Evolutionary conservation across 768 basidiomycete species (phyloP), one percentile per base, ranked within the genome.

Genomic region (Amanita exitialis): DNA sequence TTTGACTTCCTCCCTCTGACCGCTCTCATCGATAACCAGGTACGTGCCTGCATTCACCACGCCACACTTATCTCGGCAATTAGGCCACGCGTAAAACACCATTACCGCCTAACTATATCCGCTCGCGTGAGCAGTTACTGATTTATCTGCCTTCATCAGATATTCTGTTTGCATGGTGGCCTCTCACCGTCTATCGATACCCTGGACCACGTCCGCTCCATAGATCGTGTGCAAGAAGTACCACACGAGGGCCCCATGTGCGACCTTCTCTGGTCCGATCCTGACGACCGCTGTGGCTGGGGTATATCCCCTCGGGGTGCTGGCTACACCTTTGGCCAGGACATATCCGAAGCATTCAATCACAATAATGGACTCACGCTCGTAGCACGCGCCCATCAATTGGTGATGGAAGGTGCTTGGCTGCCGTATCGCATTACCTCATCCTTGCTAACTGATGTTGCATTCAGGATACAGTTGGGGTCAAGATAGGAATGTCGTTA

Each of bases 171-270:
- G 51, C 94, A 97, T 64, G 95, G 95, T 41, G 94, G 95, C 49
- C 83, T 97, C 35, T 98, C 94, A 48, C 96, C 96, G 16, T 98
- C 96, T 54, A 98, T 98, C 69, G 95, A 99, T 73, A 98, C 96
- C 57, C 86, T 99, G 58, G 96, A 99, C 76, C 96, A 99, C 63
- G 95, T 99, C 57, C 90, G 96, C 56, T 86, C 91, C 44, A 97
- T 99, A 64, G 96, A 99, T 74, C 88, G 96, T 50, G 92, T 97
- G 58, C 96, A 99, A 69, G 96, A 99, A 64, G 96, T 99, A 2
- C 96, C 96, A 3, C 96, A 99, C 68, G 96, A 99, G 72, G 96
- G 96, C 3, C 96, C 96, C 16, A 99, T 99, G 96, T 99, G 96
- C 63, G 96, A 99, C 70, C 76, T 99, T 50, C 79, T 99, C 55